Evolutionary conservation across 768 basidiomycete species (phyloP), one percentile per base, ranked within the genome.

Genomic region (Kwoniella sp.): DNA sequence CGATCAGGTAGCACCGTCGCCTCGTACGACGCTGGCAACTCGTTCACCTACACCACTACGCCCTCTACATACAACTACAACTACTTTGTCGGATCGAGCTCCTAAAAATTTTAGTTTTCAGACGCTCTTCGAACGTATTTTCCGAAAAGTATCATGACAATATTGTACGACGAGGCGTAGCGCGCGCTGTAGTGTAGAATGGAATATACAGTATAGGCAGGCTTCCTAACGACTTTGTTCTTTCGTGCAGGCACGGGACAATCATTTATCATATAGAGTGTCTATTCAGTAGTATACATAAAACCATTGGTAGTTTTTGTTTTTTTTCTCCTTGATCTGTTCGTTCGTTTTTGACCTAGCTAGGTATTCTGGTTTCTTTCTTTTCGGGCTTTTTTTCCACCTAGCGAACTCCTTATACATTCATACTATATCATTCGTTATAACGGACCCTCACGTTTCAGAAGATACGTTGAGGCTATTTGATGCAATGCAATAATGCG

Each of bases 1-100:
- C 83, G 85, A 68, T 79, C 78, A 62, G 85, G 85, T 5, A 73
- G 79, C 55, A 85, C 82, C 2, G 82, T 87, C 21, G 84, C 74
- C 8, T 69, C 64, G 12, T 76, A 74, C 55, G 55, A 63, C 40
- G 57, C 71, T 44, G 68, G 71, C 1, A 50, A 50, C 15, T 68
- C 55, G 12, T 79, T 73, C 60, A 51, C 53, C n/a, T 80, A 77
- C 61, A 71, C 71, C 21, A 59, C 61, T 9, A 40, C 66, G 3
- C 76, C 77, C 10, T 7, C 49, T 27, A 73, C 71, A 2, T 80
- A 80, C 76, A 80, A 80, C 69, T 80, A 67, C 74, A 80, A 80
- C 70, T 80, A 80, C 76, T 78, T 77, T 68, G 75, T 79, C 63
- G 78, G 78, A 65, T 77, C 77, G 65, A 77, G 75, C 75, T 77